Percentiles rank a stretch among this genome's conserved stretches.
These are phyloP conservation scores for Golubevia pallescens DNA, from an alignment of 1,284 basidiomycete species.

Conservation along the genomic window DNA sequence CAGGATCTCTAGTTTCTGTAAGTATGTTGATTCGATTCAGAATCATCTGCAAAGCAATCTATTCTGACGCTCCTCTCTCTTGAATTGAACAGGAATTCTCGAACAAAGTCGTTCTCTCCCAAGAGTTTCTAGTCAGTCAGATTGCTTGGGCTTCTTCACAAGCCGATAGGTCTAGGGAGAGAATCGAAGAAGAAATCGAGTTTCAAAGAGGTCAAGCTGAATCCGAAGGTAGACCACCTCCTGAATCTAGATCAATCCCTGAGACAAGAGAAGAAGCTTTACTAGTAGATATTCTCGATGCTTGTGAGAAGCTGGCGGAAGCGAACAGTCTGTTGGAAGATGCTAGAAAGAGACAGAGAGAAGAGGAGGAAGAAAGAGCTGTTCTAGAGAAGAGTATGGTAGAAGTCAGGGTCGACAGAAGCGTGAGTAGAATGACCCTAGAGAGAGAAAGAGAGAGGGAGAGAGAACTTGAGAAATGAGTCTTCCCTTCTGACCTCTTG, in stretches of 20 bases:
- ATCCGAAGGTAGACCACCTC: conserved; percentile 2
- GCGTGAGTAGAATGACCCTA: background rate
- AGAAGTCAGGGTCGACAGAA: conserved; percentile 33
- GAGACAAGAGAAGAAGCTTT: conserved; percentile 32
- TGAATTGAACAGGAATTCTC: conserved; percentile 23
- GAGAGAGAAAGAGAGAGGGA: too few species aligned
- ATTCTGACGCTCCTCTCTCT: conserved; percentile 1
- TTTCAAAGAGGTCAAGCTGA: background rate
- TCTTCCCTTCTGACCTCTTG: background rate
- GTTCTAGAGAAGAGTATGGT: conserved; percentile 32
- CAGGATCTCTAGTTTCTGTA: conserved; percentile 11
- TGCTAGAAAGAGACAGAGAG: conserved; percentile 15
- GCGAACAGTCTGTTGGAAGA: conserved; percentile 27
- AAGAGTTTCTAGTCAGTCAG: conserved; percentile 32
- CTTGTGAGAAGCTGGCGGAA: conserved; percentile 27
- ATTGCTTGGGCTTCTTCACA: conserved; percentile 43
- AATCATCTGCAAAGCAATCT: conserved; percentile 6
- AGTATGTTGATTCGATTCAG: conserved; percentile 7
- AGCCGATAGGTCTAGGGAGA: conserved; percentile 19
- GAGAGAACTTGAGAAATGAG: too few species aligned
- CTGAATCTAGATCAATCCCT: background rate
- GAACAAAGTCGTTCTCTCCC: conserved; percentile 21
- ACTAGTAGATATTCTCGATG: conserved; percentile 38
- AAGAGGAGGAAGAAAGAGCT: conserved; percentile 35
- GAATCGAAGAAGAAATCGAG: conserved; percentile 1